These are phyloP conservation scores for Botrytis tulipae DNA, from an alignment of 2,329 filamentous ascomycete genomes.

Conservation along the genomic window DNA sequence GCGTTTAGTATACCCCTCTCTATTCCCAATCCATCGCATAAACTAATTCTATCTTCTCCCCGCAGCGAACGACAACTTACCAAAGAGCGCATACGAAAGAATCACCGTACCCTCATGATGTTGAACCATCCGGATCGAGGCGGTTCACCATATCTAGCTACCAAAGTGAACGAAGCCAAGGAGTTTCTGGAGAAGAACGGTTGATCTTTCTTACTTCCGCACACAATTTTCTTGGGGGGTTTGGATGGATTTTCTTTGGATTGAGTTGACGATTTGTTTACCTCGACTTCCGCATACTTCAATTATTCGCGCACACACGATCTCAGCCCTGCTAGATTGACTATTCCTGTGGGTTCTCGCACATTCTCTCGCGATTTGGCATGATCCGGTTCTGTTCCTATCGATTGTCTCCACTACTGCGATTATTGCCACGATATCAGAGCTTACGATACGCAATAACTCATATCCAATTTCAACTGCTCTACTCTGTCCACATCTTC, in stretches of 20 bases:
- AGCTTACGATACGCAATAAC: neutral
- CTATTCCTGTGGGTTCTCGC: neutral
- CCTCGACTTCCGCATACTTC: neutral
- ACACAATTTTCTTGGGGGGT: constrained; percentile 7
- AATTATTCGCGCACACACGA: no score
- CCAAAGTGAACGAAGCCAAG: constrained; percentile 98
- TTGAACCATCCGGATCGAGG: constrained; percentile 97
- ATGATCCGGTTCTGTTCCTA: neutral
- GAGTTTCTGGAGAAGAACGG: constrained; percentile 82
- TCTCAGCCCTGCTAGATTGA: neutral
- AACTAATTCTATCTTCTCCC: neutral
- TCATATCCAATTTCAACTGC: neutral
- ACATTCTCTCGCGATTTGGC: no score
- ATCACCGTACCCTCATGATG: constrained; percentile 93
- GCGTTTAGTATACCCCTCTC: constrained; percentile 37
- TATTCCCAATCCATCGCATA: neutral
- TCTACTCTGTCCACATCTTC: neutral
- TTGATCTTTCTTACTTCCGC: constrained; percentile 12
- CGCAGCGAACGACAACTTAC: constrained; percentile 81
- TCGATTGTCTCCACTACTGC: neutral
- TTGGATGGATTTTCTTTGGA: constrained; percentile 1
- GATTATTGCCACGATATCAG: neutral
- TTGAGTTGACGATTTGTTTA: neutral
- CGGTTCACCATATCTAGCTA: constrained; percentile 92
- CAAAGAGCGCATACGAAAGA: constrained; percentile 93